Percentiles rank a stretch among this genome's conserved stretches.
Evolutionary conservation across 495 filamentous ascomycete genomes (phyloP).

Genomic region (Talaromyces stipitatus): DNA sequence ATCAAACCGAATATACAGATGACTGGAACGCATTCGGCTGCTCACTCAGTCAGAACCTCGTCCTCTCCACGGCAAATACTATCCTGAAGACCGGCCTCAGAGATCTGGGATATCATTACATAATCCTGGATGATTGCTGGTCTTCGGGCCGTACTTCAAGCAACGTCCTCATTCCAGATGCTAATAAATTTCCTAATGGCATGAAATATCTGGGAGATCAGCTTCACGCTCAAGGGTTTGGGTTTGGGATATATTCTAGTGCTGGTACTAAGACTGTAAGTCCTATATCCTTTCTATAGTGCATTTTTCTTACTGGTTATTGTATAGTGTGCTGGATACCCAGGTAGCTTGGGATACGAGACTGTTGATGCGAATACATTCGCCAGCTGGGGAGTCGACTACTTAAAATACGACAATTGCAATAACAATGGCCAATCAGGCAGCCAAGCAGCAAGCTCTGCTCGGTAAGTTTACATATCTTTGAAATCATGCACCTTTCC

Average conservation of each 20-base stretch:
- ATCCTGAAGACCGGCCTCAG: conserved; percentile 43
- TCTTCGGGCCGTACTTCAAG: conserved; percentile 31
- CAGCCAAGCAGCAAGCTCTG: conserved; percentile 16
- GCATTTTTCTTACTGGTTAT: too few relatives aligned
- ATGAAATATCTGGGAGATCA: conserved; percentile 36
- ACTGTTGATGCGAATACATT: conserved; percentile 53
- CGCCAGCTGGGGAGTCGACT: conserved; percentile 52
- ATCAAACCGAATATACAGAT: too few relatives aligned
- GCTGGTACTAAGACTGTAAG: conserved; percentile 35
- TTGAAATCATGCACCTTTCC: neutral
- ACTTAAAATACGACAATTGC: conserved; percentile 72
- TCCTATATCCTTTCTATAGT: conserved; percentile 17
- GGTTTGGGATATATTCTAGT: conserved; percentile 44
- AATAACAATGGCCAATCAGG: conserved; percentile 45
- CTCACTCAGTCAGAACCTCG: conserved; percentile 38
- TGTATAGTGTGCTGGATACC: conserved; percentile 4
- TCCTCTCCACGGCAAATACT: conserved; percentile 35
- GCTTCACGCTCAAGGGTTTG: conserved; percentile 36
- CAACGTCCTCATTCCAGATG: conserved; percentile 31
- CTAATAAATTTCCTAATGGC: conserved; percentile 38
- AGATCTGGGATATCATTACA: conserved; percentile 49
- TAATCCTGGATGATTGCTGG: conserved; percentile 47
- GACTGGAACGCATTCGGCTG: conserved; percentile 53
- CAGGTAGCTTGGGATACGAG: conserved; percentile 43
- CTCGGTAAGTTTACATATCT: neutral